Evolutionary conservation across 2,329 filamentous ascomycete species (phyloP).

Genomic region (Claviceps sp.): DNA sequence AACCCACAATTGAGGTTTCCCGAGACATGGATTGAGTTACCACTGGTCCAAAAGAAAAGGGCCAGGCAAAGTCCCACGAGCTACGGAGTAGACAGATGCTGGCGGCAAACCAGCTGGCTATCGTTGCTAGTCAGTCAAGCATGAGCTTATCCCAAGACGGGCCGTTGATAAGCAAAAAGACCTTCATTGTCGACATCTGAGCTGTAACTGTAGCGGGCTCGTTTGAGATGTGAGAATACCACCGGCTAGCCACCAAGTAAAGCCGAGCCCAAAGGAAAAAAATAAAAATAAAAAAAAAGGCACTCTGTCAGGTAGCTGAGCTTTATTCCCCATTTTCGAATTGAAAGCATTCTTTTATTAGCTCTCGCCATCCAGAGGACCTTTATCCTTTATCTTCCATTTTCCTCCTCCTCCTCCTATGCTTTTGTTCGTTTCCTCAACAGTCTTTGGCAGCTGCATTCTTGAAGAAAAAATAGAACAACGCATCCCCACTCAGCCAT

Average conservation of each 20-base stretch:
- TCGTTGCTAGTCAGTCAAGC: slow-evolving; percentile 4
- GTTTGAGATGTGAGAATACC: slow-evolving; percentile 5
- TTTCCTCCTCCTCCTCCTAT: neutral
- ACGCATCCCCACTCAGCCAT: neutral
- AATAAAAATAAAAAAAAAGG: neutral
- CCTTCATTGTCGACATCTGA: slow-evolving; percentile 6
- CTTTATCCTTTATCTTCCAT: neutral
- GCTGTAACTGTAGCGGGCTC: slow-evolving; percentile 1
- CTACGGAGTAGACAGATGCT: slow-evolving; percentile 2
- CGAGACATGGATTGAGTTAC: slow-evolving; percentile 15
- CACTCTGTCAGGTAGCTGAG: slow-evolving; percentile 1
- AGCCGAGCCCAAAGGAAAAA: neutral
- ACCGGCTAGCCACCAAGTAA: neutral
- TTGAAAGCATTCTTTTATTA: slow-evolving; percentile 6
- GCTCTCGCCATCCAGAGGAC: slow-evolving; percentile 4
- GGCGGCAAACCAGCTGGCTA: slow-evolving; percentile 4
- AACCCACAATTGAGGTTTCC: slow-evolving; percentile 10
- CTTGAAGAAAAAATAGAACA: neutral
- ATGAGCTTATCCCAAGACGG: slow-evolving; percentile 10
- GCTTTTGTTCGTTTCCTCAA: neutral
- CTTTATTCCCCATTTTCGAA: slow-evolving; percentile 4
- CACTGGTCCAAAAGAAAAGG: slow-evolving; percentile 4
- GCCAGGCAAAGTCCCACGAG: slow-evolving; percentile 4
- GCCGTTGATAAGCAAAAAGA: slow-evolving; percentile 2
- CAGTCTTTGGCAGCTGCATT: neutral